Evolutionary conservation across 1,284 basidiomycete genomes (phyloP).

Genomic region (Macrocybe sp.): DNA sequence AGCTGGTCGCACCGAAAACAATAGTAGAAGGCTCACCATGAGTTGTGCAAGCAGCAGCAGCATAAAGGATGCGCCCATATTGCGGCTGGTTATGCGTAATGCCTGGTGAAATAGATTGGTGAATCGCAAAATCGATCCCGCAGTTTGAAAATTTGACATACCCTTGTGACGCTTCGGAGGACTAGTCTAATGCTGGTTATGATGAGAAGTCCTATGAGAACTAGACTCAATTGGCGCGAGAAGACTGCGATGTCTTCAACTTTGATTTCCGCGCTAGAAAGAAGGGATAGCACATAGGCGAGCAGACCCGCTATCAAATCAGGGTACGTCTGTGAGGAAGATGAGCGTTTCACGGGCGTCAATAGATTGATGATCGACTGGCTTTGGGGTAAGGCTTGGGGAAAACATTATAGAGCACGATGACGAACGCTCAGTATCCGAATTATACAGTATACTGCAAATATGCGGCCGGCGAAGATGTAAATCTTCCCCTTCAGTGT

Average conservation of each 20-base stretch:
- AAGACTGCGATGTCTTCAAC: constrained; percentile 40
- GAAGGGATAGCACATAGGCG: constrained; percentile 43
- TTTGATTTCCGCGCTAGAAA: constrained; percentile 30
- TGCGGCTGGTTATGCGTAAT: constrained; percentile 61
- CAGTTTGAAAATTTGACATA: constrained; percentile 26
- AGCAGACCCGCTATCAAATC: constrained; percentile 59
- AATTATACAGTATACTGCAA: constrained; percentile 65
- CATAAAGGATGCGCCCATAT: constrained; percentile 65
- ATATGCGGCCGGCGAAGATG: constrained; percentile 43
- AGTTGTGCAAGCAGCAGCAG: constrained; percentile 70
- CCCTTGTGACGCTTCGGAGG: constrained; percentile 58
- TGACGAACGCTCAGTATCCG: constrained; percentile 59
- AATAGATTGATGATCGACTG: no score
- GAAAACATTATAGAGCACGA: constrained; percentile 2
- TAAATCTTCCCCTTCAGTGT: constrained; percentile 53
- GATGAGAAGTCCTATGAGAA: constrained; percentile 69
- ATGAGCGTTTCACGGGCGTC: constrained; percentile 15
- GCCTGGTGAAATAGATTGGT: constrained; percentile 29
- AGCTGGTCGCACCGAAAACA: not conserved
- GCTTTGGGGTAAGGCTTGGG: constrained; percentile 1
- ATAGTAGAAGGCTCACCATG: constrained; percentile 47
- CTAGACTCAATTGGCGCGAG: constrained; percentile 63
- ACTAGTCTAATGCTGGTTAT: constrained; percentile 64
- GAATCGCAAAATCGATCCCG: constrained; percentile 2
- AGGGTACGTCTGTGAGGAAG: constrained; percentile 49